Conservation (phyloP, 164 flowering plant species). For the Nymphaea colorata region DNA sequence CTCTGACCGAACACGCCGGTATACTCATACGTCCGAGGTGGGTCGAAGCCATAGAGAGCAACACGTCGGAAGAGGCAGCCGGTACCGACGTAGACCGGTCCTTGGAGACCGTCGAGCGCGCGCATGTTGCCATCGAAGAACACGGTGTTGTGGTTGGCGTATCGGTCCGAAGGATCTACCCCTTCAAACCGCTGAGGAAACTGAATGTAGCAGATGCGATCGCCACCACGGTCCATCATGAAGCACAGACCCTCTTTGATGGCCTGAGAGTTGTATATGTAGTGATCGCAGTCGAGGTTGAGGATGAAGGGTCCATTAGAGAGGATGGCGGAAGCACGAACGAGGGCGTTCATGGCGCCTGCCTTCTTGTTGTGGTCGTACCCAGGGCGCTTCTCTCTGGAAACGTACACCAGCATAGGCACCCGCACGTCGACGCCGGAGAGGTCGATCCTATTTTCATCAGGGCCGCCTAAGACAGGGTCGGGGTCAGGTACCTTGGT, state of each 20-base stretch:
- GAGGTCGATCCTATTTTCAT: conserved; percentile 20
- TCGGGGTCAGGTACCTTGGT: conserved; percentile 56
- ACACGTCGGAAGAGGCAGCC: conserved; percentile 67
- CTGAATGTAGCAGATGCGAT: conserved; percentile 65
- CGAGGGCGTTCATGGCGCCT: conserved; percentile 77
- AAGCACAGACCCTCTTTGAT: conserved; percentile 78
- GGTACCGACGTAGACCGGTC: conserved; percentile 78
- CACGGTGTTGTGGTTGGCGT: conserved; percentile 78
- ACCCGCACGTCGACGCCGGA: conserved; percentile 21
- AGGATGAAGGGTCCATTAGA: conserved; percentile 80
- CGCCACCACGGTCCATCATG: conserved; percentile 84
- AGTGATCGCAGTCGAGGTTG: conserved; percentile 76
- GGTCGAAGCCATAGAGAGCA: conserved; percentile 72
- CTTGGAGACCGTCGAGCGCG: conserved; percentile 80
- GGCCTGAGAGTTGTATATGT: conserved; percentile 57
- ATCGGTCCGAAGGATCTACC: conserved; percentile 73
- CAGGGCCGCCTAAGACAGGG: conserved; percentile 22
- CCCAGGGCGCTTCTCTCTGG: conserved; percentile 23
- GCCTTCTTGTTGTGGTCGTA: conserved; percentile 69
- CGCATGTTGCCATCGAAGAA: conserved; percentile 86
- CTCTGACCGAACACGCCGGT: conserved; percentile 6
- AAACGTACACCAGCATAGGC: conserved; percentile 24
- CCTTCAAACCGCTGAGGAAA: conserved; percentile 88
- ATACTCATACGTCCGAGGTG: conserved; percentile 21
- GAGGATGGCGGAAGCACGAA: conserved; percentile 53